These are phyloP conservation scores for Eucalyptus cloeziana DNA, from an alignment of 345 rosid species.

Conservation along the genomic window DNA sequence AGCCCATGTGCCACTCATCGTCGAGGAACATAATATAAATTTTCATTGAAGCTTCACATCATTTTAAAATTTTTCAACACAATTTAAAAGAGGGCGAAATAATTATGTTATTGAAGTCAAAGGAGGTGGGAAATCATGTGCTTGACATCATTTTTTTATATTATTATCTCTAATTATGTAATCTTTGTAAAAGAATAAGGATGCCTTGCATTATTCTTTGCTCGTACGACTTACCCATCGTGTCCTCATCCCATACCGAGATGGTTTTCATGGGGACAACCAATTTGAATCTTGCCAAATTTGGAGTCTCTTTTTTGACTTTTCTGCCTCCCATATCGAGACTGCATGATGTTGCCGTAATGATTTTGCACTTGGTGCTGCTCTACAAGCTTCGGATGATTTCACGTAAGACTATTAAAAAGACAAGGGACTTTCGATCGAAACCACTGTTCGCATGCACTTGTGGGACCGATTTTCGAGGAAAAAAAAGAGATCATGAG, in stretches of 20 bases:
- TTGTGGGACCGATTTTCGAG: neutral
- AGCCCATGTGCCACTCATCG: neutral
- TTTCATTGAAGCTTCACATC: neutral
- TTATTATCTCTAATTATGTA: neutral
- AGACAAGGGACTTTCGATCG: neutral
- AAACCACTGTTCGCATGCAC: neutral
- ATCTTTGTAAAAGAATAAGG: neutral
- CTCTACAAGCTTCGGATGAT: neutral
- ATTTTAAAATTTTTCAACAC: neutral
- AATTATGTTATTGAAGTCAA: neutral
- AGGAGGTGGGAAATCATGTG: neutral
- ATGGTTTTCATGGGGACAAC: neutral
- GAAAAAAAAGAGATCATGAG: accelerated
- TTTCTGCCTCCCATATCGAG: neutral
- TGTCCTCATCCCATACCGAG: neutral
- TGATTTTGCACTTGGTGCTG: neutral
- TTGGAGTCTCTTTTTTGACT: too few species aligned
- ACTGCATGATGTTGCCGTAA: neutral
- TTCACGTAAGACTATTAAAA: neutral
- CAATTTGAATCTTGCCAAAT: too few species aligned
- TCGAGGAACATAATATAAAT: neutral
- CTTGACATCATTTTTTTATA: neutral
- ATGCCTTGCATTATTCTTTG: neutral
- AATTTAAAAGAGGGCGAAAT: neutral
- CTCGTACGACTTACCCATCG: neutral